phyloP scores from a whole-genome alignment of 1,284 basidiomycete species.

The Papiliotrema flavescens region DNA sequence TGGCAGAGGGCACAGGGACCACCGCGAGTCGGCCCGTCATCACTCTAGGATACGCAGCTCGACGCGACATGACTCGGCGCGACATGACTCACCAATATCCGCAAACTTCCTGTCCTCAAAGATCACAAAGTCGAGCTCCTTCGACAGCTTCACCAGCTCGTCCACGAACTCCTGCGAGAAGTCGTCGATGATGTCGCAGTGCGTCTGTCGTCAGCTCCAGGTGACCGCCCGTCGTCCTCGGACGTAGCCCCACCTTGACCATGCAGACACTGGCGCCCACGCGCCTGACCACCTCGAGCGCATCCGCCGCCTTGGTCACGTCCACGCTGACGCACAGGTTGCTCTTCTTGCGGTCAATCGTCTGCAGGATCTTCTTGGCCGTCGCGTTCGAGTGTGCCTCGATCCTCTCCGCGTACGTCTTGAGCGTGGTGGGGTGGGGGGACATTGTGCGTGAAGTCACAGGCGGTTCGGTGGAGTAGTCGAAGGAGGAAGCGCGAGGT shows the following conservation, averaged over 20 bases:
- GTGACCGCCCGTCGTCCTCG: not conserved
- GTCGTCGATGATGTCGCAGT: constrained; percentile 93
- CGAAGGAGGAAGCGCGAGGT: no score
- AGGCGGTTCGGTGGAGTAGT: not conserved
- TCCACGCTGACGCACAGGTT: constrained; percentile 96
- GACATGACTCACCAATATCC: constrained; percentile 73
- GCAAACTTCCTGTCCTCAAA: constrained; percentile 99
- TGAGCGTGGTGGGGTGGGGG: constrained; percentile 33
- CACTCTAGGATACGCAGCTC: no score
- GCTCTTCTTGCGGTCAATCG: constrained; percentile 81
- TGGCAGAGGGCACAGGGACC: no score
- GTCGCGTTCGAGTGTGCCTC: constrained; percentile 65
- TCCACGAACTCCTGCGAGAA: constrained; percentile 74
- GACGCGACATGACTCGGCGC: not conserved
- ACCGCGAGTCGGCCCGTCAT: no score
- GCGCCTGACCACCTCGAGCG: constrained; percentile 79
- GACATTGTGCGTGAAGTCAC: constrained; percentile 9
- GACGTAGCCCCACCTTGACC: constrained; percentile 68
- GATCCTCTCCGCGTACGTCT: constrained; percentile 65
- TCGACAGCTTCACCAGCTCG: constrained; percentile 66
- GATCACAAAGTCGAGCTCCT: constrained; percentile 88
- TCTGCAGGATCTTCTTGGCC: constrained; percentile 70
- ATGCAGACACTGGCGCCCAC: constrained; percentile 89
- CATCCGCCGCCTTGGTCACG: constrained; percentile 75
- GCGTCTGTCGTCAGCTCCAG: constrained; percentile 61